Percentiles rank a stretch among this genome's conserved stretches.
phyloP scores from a whole-genome alignment of 805 yeast species.

The Limtongia smithiae region DNA sequence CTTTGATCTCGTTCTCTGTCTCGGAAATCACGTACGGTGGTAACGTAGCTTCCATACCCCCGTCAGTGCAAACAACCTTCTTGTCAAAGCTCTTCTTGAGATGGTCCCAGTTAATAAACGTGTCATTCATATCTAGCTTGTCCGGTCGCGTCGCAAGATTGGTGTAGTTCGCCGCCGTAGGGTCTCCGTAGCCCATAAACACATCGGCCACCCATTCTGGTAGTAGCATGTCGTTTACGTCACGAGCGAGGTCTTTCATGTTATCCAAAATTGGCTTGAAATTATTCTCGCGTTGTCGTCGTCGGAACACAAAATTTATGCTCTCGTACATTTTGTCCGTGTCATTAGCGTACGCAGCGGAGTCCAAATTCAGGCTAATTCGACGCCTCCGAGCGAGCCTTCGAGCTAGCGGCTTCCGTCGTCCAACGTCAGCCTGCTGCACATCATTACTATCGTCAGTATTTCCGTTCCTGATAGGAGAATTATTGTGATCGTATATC shows the following conservation, averaged over 20 bases:
- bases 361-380: slow-evolving; percentile 32
- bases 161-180: slow-evolving; percentile 21
- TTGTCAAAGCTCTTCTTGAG: slow-evolving; percentile 26
- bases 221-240: slow-evolving; percentile 14
- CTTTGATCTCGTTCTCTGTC: slow-evolving; percentile 4
- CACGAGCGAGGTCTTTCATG: slow-evolving; percentile 5
- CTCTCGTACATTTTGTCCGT: slow-evolving; percentile 13
- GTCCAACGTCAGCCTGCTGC: not conserved
- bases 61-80: slow-evolving; percentile 15
- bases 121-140: slow-evolving; percentile 31
- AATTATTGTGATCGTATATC: slow-evolving; percentile 29
- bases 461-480: slow-evolving; percentile 7
- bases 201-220: slow-evolving; percentile 41
- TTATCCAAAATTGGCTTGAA: slow-evolving; percentile 31
- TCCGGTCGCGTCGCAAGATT: slow-evolving; percentile 12
- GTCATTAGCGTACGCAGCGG: slow-evolving; percentile 10
- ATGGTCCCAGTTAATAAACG: slow-evolving; percentile 33
- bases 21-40: slow-evolving; percentile 18
- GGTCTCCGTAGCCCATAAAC: slow-evolving; percentile 38
- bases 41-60: slow-evolving; percentile 12
- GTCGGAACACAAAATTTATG: slow-evolving; percentile 35
- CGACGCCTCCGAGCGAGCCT: slow-evolving; percentile 19
- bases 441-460: not conserved
- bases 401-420: slow-evolving; percentile 18
- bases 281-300: slow-evolving; percentile 28